A percentile compares a stretch with the other conserved stretches of the same genome.
These are phyloP conservation scores for Ophiostoma montium DNA, from an alignment of 2,329 filamentous ascomycete species.

Conservation along the genomic window DNA sequence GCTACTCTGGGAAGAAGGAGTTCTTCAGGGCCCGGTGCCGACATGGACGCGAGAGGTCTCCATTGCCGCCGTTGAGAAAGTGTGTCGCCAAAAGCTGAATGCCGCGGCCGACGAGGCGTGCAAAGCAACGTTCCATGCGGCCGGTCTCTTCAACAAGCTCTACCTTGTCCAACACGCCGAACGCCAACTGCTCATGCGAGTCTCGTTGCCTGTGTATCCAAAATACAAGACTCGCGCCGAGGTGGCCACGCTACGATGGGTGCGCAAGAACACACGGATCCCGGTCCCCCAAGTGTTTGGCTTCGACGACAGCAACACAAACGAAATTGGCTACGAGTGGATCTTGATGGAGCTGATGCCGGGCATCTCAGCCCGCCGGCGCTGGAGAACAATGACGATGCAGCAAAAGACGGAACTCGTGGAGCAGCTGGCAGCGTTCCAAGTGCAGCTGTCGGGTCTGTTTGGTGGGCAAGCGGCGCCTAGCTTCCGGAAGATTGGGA, in stretches of 20 bases:
- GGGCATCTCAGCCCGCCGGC: neutral
- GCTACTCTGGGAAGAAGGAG: too few relatives aligned
- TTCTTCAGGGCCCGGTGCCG: too few relatives aligned
- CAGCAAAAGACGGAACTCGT: neutral
- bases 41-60: too few relatives aligned
- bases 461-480: neutral
- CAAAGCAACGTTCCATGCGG: neutral
- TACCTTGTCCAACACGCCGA: neutral
- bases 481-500: neutral
- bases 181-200: neutral
- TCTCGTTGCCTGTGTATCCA: neutral
- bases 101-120: neutral
- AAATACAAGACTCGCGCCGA: neutral
- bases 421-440: neutral
- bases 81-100: too few relatives aligned
- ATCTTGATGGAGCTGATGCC: neutral
- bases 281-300: neutral
- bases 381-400: neutral
- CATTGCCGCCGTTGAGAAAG: too few relatives aligned
- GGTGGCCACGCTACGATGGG: neutral
- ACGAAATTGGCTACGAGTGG: too few relatives aligned
- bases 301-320: neutral
- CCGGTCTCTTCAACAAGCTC: neutral
- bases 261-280: neutral
- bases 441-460: neutral